Base-by-base conservation (phyloP, 2,329 filamentous ascomycete genomes). In the Chaetomiaceae sp. region DNA sequence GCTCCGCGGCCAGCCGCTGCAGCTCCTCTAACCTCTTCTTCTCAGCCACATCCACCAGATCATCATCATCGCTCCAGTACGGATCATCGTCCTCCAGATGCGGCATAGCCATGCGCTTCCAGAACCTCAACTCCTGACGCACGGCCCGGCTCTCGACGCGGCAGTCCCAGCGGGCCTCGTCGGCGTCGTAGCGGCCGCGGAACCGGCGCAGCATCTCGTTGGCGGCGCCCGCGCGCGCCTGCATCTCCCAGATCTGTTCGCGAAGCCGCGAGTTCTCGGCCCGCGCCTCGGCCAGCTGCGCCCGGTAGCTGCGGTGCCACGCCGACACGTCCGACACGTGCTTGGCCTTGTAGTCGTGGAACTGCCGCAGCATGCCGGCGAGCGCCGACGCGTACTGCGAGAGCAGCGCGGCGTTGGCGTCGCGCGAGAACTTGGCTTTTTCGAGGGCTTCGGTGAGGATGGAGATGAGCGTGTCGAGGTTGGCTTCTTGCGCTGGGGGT, bases 201-300 rank as follows among this genome's bases (percentile, higher is more conserved):
- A 83, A 81, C 30, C 71, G 64, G 32, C 79, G 76, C 46, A 84
- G 65, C 49, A 68, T 62, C 48, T 76, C 74, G 58, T 82, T 83
- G 18, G 79, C 79, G 11, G 66, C 68, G 38, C 70, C 70, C 19
- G 81, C 80, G 54, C 78, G 75, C 33, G 73, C 71, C 58, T 82
- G 77, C 77, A 83, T 81, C 55, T 81, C 77, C 72, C 78, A 81
- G 56, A 84, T 81, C 62, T 83, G 78, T 56, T 81, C 77, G 42
- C 80, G 76, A 42, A 84, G 70, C 2, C 73, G 71, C 50, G 71
- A 71, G 58, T 84, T 84, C 65, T 83, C 80, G 53, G 76, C 76
- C 4, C 81, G 78, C 38, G 80, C 78, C 58, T 81, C 78, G 54
- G 79, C 78, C 30, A 84, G 73, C 65, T 84, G 81, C 20, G 72